A percentile compares a stretch with the other conserved stretches of the same genome.
Conservation (phyloP, 345 rosid species). For the Ceriops tagal region DNA sequence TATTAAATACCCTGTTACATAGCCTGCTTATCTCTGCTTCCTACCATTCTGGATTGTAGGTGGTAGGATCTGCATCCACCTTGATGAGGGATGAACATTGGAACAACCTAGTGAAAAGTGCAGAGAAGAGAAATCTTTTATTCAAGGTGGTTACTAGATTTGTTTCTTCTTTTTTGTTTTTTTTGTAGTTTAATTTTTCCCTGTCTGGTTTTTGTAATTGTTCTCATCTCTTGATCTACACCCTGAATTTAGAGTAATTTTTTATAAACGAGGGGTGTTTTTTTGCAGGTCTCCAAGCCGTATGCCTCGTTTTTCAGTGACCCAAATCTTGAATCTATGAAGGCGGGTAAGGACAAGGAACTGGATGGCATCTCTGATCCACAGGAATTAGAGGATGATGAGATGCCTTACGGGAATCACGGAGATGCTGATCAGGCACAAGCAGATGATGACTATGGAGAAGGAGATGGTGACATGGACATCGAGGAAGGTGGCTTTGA, state of each 20-base stretch:
- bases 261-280: conserved; percentile 9
- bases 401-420: conserved; percentile 9
- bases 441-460: conserved; percentile 45
- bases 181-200: background rate
- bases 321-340: conserved; percentile 51
- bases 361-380: conserved; percentile 19
- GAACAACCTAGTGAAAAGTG: conserved; percentile 74
- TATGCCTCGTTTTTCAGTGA: conserved; percentile 56
- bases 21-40: background rate
- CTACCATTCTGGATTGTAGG: conserved; percentile 41
- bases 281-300: conserved; percentile 76
- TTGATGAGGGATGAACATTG: conserved; percentile 70
- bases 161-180: background rate
- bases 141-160: conserved; percentile 48
- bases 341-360: conserved; percentile 10
- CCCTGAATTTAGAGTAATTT: background rate
- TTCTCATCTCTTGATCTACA: too few species aligned
- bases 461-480: conserved; percentile 37
- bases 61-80: conserved; percentile 82
- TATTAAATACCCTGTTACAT: background rate
- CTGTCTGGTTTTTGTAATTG: background rate
- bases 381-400: conserved; percentile 20
- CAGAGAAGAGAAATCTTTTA: conserved; percentile 51
- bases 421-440: conserved; percentile 42
- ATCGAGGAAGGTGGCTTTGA: conserved; percentile 41